phyloP scores from a whole-genome alignment of 768 basidiomycete genomes.

The Mycena maculata region DNA sequence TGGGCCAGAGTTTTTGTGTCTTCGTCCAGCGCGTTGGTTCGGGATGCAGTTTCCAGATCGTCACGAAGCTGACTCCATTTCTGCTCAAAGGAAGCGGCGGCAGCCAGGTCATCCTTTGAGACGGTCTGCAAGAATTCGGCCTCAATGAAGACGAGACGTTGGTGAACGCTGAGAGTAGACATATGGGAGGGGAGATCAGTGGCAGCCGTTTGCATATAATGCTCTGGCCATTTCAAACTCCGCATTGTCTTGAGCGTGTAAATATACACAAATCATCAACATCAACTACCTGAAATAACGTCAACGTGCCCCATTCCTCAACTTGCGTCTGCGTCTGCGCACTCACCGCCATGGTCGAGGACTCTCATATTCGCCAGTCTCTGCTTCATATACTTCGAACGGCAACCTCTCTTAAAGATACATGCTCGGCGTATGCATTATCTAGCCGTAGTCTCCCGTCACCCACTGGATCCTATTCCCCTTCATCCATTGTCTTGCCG shows the following conservation, averaged over 20 bases:
- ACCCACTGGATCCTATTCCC: no score
- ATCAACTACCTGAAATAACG: background rate
- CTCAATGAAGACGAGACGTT: background rate
- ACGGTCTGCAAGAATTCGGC: background rate
- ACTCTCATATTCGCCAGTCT: no score
- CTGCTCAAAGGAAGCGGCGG: background rate
- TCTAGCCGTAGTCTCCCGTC: no score
- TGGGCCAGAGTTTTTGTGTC: slow-evolving; percentile 30
- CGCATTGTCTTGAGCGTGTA: slow-evolving; percentile 33
- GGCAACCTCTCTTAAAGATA: background rate
- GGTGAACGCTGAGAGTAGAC: background rate
- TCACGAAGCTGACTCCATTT: background rate
- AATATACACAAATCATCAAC: background rate
- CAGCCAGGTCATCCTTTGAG: background rate
- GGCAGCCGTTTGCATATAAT: no score
- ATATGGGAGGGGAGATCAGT: background rate
- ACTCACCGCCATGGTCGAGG: no score
- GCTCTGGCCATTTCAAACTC: slow-evolving; percentile 27
- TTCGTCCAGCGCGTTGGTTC: background rate
- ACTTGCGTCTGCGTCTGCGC: no score
- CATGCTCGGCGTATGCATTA: no score
- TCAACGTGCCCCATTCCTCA: no score
- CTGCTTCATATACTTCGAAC: background rate
- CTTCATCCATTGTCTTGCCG: no score
- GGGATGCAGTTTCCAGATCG: background rate